These are phyloP conservation scores for Trichoderma sp. DNA, from an alignment of 2,329 filamentous ascomycete species.

Conservation along the genomic window DNA sequence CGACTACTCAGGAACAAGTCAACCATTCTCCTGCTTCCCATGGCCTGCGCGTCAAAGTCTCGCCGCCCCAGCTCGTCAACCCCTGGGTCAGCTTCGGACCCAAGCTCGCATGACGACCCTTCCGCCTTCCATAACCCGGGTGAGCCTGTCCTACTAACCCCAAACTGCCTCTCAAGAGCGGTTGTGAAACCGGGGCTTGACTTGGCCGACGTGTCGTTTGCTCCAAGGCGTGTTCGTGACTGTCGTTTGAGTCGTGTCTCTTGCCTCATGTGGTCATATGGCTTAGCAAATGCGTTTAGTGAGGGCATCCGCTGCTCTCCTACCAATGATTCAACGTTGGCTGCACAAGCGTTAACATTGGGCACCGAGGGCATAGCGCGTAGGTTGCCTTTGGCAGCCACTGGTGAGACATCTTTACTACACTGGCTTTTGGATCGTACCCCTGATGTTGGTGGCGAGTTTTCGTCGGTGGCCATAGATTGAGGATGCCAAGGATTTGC, in stretches of 20 bases:
- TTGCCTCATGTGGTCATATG: slow-evolving; percentile 20
- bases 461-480: slow-evolving; percentile 16
- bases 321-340: not conserved
- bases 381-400: slow-evolving; percentile 22
- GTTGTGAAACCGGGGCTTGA: slow-evolving; percentile 31
- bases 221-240: slow-evolving; percentile 23
- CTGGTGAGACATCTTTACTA: slow-evolving; percentile 1
- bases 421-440: not conserved
- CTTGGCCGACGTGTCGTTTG: slow-evolving; percentile 25
- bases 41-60: slow-evolving; percentile 32
- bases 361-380: slow-evolving; percentile 29
- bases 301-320: slow-evolving; percentile 27
- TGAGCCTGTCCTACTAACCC: slow-evolving; percentile 24
- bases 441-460: slow-evolving; percentile 11
- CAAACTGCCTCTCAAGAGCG: slow-evolving; percentile 24
- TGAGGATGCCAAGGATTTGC: not conserved
- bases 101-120: not conserved
- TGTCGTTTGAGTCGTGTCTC: slow-evolving; percentile 25
- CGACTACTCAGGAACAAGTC: slow-evolving; percentile 52
- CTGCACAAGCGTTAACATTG: slow-evolving; percentile 16
- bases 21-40: slow-evolving; percentile 52
- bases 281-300: slow-evolving; percentile 26
- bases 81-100: not conserved
- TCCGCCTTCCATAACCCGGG: slow-evolving; percentile 19
- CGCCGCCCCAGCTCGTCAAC: not conserved